These are phyloP conservation scores for Dovyalis caffra DNA, from an alignment of 345 rosid genomes.

Conservation along the genomic window DNA sequence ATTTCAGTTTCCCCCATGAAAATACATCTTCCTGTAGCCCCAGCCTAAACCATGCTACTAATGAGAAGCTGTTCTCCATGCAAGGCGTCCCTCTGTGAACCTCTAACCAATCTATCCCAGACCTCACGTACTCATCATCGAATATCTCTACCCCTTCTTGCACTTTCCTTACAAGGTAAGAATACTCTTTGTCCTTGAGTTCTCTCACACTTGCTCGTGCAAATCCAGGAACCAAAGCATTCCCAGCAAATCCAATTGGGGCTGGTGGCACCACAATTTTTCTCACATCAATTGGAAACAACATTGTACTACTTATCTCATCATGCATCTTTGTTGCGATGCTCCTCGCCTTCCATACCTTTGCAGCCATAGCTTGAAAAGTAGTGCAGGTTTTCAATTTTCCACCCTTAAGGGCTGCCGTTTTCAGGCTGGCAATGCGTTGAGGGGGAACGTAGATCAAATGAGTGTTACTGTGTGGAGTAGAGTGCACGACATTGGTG, in stretches of 20 bases:
- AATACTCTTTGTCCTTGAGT: conserved; percentile 7
- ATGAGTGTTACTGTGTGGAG: neutral
- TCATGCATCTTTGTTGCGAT: conserved; percentile 20
- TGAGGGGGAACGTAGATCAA: conserved; percentile 6
- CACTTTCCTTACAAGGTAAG: conserved; percentile 16
- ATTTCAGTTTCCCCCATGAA: conserved; percentile 22
- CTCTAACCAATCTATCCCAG: conserved; percentile 29
- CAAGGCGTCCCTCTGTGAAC: conserved; percentile 24
- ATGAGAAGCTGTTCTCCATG: conserved; percentile 22
- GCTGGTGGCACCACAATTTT: conserved; percentile 12
- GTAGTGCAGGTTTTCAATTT: conserved; percentile 8
- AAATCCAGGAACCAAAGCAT: conserved; percentile 21
- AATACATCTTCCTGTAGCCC: conserved; percentile 24
- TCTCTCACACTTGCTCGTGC: conserved; percentile 14
- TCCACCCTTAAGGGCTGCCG: conserved; percentile 2
- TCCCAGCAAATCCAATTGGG: conserved; percentile 27
- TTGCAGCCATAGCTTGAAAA: conserved; percentile 24
- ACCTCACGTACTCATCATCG: conserved; percentile 21
- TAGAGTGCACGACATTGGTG: neutral
- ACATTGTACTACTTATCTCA: conserved; percentile 8
- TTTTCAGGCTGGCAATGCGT: conserved; percentile 13
- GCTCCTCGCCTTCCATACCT: conserved; percentile 32
- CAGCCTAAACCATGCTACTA: conserved; percentile 27
- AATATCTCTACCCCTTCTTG: conserved; percentile 22
- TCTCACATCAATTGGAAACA: conserved; percentile 18